Evolutionary conservation across 805 yeast species (phyloP).

Genomic region (Allodekkera sacchari): DNA sequence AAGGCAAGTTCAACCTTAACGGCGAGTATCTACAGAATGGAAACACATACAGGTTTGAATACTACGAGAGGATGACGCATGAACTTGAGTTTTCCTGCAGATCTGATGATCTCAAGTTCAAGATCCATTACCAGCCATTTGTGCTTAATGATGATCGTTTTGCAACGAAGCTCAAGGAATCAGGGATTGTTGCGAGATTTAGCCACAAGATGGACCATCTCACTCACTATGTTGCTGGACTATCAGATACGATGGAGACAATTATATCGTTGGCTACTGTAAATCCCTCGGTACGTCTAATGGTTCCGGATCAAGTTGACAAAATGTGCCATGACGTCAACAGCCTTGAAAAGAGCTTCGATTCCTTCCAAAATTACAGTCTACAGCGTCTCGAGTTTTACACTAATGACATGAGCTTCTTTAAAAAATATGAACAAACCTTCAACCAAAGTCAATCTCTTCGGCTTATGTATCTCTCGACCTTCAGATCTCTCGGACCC

Average conservation of each 20-base stretch:
- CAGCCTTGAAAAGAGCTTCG: too few species aligned
- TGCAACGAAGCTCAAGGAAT: background rate
- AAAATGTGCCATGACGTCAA: too few species aligned
- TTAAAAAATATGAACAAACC: too few species aligned
- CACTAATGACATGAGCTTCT: too few species aligned
- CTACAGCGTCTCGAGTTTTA: too few species aligned
- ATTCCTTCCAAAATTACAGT: too few species aligned
- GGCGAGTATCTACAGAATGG: conserved; percentile 3
- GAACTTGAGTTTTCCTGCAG: conserved; percentile 2
- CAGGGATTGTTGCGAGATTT: conserved; percentile 1
- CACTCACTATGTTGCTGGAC: conserved; percentile 2
- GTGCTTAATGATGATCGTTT: conserved; percentile 1
- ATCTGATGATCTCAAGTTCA: conserved; percentile 1
- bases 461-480: too few species aligned
- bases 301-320: too few species aligned
- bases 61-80: background rate
- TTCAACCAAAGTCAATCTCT: too few species aligned
- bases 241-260: conserved; percentile 1
- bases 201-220: background rate
- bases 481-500: too few species aligned
- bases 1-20: conserved; percentile 3
- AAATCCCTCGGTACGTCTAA: too few species aligned
- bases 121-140: conserved; percentile 1
- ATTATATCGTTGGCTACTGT: background rate
- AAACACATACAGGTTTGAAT: background rate